A percentile compares a stretch with the other conserved stretches of the same genome.
These are phyloP conservation scores for Cutaneotrichosporon sp. DNA, from an alignment of 1,284 basidiomycete species.

Conservation along the genomic window DNA sequence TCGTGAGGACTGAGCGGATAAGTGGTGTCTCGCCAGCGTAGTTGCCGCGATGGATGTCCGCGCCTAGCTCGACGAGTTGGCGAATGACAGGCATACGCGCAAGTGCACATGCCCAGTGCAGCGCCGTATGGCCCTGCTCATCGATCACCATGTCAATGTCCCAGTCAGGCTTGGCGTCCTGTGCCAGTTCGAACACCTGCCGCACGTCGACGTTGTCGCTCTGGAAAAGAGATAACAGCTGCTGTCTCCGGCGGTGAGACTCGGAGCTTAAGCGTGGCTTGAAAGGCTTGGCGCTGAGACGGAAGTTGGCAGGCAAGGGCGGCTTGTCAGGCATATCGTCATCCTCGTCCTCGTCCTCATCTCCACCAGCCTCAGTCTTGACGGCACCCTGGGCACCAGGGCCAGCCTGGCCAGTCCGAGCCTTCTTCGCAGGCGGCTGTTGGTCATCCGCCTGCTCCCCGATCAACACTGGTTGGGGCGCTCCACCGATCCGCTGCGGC, in stretches of 20 bases:
- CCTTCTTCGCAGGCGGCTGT: conserved; percentile 27
- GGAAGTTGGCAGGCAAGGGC: conserved; percentile 50
- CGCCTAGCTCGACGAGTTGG: conserved; percentile 65
- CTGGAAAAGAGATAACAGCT: conserved; percentile 37
- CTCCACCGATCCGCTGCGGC: conserved; percentile 26
- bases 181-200: conserved; percentile 21
- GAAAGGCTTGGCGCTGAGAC: conserved; percentile 65
- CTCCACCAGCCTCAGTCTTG: conserved; percentile 4
- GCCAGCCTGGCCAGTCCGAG: conserved; percentile 3
- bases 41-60: conserved; percentile 85
- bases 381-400: background rate
- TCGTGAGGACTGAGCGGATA: conserved; percentile 84
- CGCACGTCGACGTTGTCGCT: conserved; percentile 28
- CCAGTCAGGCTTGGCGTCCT: conserved; percentile 35
- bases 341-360: conserved; percentile 24
- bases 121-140: conserved; percentile 87
- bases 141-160: conserved; percentile 82
- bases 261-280: conserved; percentile 53
- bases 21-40: conserved; percentile 91
- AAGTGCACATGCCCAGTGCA: conserved; percentile 89
- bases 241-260: conserved; percentile 51
- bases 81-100: conserved; percentile 65
- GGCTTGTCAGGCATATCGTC: conserved; percentile 30
- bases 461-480: conserved; percentile 4
- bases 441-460: background rate